Evolutionary conservation across 306 rosid species (phyloP).

Genomic region (Datisca glomerata): DNA sequence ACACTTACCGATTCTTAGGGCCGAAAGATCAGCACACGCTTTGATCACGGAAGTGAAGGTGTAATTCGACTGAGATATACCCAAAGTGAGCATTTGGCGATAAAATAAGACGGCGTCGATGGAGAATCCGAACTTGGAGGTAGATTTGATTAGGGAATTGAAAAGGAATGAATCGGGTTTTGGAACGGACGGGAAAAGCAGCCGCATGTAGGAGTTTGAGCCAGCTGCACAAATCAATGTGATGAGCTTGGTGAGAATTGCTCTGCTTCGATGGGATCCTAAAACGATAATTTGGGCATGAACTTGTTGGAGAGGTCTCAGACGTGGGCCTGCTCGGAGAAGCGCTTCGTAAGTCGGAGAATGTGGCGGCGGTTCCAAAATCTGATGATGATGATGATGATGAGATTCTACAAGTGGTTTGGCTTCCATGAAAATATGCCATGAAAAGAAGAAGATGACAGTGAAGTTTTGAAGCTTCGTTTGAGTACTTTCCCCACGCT

Average conservation of each 20-base stretch:
- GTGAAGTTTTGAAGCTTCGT: no score
- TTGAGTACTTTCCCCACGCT: no score
- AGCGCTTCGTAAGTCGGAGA: slow-evolving; percentile 53
- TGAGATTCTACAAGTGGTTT: slow-evolving; percentile 6
- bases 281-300: slow-evolving; percentile 65
- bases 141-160: slow-evolving; percentile 50
- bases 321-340: slow-evolving; percentile 49
- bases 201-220: slow-evolving; percentile 50
- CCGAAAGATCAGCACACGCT: slow-evolving; percentile 68
- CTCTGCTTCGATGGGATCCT: slow-evolving; percentile 47
- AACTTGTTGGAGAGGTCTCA: slow-evolving; percentile 46
- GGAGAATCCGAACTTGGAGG: slow-evolving; percentile 47
- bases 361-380: slow-evolving; percentile 8
- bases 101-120: slow-evolving; percentile 47
- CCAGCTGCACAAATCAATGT: slow-evolving; percentile 59
- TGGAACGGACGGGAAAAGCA: slow-evolving; percentile 32
- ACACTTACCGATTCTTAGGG: slow-evolving; percentile 25
- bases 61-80: slow-evolving; percentile 41
- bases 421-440: slow-evolving; percentile 29
- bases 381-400: neutral
- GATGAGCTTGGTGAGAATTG: slow-evolving; percentile 76
- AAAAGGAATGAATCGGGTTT: slow-evolving; percentile 66
- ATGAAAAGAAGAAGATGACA: slow-evolving; percentile 1
- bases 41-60: slow-evolving; percentile 79
- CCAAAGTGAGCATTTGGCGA: slow-evolving; percentile 40